Conservation (phyloP, 2,329 filamentous ascomycete genomes). For the Cladosporium sp. region DNA sequence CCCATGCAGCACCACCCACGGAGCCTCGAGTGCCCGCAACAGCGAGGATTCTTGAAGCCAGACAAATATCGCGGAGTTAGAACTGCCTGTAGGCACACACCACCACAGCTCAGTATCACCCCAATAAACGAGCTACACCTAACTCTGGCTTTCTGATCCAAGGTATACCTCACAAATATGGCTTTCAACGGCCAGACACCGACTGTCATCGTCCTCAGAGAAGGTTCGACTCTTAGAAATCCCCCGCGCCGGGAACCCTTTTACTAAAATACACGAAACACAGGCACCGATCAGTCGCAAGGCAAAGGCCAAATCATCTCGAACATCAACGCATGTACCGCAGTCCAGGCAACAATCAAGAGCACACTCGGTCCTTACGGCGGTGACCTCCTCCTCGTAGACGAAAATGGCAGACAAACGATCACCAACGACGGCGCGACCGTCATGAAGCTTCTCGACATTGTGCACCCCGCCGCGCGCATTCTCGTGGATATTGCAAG, state of each 20-base stretch:
- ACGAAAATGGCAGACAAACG: constrained; percentile 90
- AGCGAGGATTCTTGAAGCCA: constrained; percentile 11
- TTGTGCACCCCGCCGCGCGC: constrained; percentile 93
- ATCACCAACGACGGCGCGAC: constrained; percentile 99
- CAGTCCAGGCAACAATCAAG: constrained; percentile 93
- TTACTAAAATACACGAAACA: background rate
- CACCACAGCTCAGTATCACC: background rate
- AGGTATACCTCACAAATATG: constrained; percentile 53
- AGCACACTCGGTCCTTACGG: constrained; percentile 94
- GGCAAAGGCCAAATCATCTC: constrained; percentile 94
- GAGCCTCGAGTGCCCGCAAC: background rate
- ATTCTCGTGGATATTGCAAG: constrained; percentile 97
- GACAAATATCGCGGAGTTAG: constrained; percentile 3
- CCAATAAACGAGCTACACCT: background rate
- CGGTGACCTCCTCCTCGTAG: constrained; percentile 91
- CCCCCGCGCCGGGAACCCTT: constrained; percentile 11
- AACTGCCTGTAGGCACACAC: background rate
- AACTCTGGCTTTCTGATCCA: background rate
- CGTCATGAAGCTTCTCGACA: constrained; percentile 99
- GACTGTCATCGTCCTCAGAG: constrained; percentile 96
- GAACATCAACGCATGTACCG: constrained; percentile 97
- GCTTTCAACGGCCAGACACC: constrained; percentile 96
- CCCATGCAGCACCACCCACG: background rate
- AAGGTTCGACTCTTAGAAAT: constrained; percentile 59
- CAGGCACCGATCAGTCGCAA: constrained; percentile 95